Evolutionary conservation across 2,329 filamentous ascomycete genomes (phyloP).

Genomic region (Alternaria sp.): DNA sequence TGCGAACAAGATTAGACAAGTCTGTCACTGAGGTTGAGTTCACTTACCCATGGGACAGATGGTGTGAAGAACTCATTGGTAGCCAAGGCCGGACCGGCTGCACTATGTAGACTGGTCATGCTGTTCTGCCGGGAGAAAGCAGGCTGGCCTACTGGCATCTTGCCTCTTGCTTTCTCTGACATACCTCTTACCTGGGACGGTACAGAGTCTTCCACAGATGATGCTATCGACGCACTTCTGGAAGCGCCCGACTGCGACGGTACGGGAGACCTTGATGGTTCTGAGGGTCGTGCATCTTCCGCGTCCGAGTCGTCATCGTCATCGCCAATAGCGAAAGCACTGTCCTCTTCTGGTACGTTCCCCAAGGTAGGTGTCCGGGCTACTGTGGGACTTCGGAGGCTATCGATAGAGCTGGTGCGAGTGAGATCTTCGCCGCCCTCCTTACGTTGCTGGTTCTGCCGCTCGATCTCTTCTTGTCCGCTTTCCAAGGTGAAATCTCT

Average conservation of each 20-base stretch:
- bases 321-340: conserved; percentile 89
- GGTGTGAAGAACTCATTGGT: conserved; percentile 75
- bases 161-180: conserved; percentile 96
- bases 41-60: conserved; percentile 74
- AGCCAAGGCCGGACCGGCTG: conserved; percentile 67
- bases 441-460: conserved; percentile 76
- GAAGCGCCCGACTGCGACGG: conserved; percentile 54
- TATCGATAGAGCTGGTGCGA: conserved; percentile 72
- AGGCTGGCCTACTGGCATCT: conserved; percentile 86
- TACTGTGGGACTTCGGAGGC: conserved; percentile 69
- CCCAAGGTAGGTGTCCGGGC: conserved; percentile 66
- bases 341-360: conserved; percentile 79
- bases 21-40: not conserved
- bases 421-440: conserved; percentile 56
- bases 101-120: conserved; percentile 78
- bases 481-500: conserved; percentile 90
- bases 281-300: conserved; percentile 61
- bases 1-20: conserved; percentile 42
- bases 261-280: conserved; percentile 37
- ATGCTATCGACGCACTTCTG: conserved; percentile 69
- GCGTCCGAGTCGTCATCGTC: conserved; percentile 77
- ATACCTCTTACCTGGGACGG: conserved; percentile 87
- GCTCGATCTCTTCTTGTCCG: conserved; percentile 89
- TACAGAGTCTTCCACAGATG: conserved; percentile 77
- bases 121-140: conserved; percentile 91